phyloP scores from a whole-genome alignment of 805 yeast genomes.

The Jamesozyma piceae region DNA sequence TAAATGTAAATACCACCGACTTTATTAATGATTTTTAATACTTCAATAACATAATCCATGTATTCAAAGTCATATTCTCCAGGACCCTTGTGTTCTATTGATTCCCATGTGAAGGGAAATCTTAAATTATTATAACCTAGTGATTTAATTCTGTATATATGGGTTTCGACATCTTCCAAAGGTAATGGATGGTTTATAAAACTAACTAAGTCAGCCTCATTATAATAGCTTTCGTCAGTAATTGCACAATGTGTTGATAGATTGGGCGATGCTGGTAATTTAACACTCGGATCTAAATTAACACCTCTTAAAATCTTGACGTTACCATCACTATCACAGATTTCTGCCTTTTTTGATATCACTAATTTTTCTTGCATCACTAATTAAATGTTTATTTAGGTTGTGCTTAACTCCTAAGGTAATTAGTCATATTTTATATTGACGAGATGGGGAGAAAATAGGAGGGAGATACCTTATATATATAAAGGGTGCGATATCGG shows the following conservation, averaged over 20 bases:
- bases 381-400: not conserved
- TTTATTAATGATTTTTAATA: slow-evolving; percentile 46
- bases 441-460: not conserved
- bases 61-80: slow-evolving; percentile 71
- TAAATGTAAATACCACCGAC: slow-evolving; percentile 72
- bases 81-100: slow-evolving; percentile 83
- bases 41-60: slow-evolving; percentile 55
- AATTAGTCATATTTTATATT: not conserved
- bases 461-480: not conserved
- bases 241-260: slow-evolving; percentile 32
- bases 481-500: not conserved
- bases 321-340: slow-evolving; percentile 49
- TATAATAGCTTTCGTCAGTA: slow-evolving; percentile 38
- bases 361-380: slow-evolving; percentile 21
- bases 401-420: not conserved
- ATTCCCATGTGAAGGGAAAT: slow-evolving; percentile 82
- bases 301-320: slow-evolving; percentile 66
- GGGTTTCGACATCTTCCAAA: slow-evolving; percentile 58
- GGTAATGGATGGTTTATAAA: slow-evolving; percentile 80
- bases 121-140: slow-evolving; percentile 79
- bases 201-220: slow-evolving; percentile 65
- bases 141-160: slow-evolving; percentile 58
- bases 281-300: slow-evolving; percentile 67
- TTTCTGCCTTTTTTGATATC: slow-evolving; percentile 44
- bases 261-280: slow-evolving; percentile 56